Conservation (phyloP, 2,329 filamentous ascomycete species). For the Polytolypa hystricis region DNA sequence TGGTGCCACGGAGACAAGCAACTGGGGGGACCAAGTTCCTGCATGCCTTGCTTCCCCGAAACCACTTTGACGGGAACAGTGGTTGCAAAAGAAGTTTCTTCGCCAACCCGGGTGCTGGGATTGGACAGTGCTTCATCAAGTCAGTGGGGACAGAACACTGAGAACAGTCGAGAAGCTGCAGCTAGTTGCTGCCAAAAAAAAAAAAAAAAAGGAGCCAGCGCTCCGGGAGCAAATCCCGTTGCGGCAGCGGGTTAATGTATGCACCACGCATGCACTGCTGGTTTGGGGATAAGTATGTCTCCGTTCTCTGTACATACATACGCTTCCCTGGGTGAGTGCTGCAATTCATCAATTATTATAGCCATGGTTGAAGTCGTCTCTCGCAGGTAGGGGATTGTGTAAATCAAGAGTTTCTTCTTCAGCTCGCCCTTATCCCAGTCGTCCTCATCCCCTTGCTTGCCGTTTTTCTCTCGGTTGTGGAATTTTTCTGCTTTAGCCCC, state of each 20-base stretch:
- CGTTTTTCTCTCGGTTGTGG: no score
- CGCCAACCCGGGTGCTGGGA: not conserved
- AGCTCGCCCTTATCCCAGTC: no score
- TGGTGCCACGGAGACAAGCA: conserved; percentile 2
- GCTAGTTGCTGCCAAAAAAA: not conserved
- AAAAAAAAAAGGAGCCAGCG: not conserved
- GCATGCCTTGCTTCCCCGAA: conserved; percentile 2
- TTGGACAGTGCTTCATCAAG: not conserved
- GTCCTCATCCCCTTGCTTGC: no score
- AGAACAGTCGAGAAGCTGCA: not conserved
- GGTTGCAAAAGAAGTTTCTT: no score
- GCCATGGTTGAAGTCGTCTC: no score
- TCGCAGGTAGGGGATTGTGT: no score
- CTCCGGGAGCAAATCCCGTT: not conserved
- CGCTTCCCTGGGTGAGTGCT: no score
- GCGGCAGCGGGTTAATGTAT: not conserved
- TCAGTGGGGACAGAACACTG: no score
- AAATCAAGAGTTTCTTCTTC: no score
- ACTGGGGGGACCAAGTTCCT: conserved; percentile 3
- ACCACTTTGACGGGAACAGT: not conserved
- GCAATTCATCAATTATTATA: no score
- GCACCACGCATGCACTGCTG: not conserved
- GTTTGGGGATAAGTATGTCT: not conserved
- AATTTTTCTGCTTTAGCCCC: no score
- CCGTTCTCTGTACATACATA: no score